These are phyloP conservation scores for Biancaea sappan DNA, from an alignment of 306 rosid genomes.

Conservation along the genomic window DNA sequence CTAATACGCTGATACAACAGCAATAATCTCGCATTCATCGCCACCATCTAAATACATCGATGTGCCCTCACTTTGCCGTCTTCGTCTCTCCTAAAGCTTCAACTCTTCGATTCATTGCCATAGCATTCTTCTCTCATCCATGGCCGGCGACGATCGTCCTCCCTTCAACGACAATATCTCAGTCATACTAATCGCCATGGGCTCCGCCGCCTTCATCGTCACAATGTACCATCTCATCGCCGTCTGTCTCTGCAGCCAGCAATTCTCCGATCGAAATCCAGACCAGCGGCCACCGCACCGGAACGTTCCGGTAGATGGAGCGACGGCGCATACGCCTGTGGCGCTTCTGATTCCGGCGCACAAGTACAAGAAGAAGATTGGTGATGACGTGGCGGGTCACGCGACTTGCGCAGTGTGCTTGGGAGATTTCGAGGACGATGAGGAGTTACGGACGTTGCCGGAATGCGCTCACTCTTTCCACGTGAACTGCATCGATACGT, in stretches of 20 bases:
- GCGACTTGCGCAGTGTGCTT: conserved; percentile 62
- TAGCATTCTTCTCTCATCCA: conserved; percentile 18
- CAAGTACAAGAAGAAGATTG: conserved; percentile 28
- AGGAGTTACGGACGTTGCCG: conserved; percentile 57
- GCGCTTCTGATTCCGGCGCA: conserved; percentile 52
- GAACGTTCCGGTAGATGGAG: background rate
- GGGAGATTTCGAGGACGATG: conserved; percentile 68
- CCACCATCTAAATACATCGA: background rate
- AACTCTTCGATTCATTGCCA: background rate
- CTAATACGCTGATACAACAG: background rate
- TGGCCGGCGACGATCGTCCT: conserved; percentile 12
- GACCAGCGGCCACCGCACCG: background rate
- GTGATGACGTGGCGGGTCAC: background rate
- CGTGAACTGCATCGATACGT: conserved; percentile 62
- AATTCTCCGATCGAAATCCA: background rate
- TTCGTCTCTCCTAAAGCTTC: background rate
- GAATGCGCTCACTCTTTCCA: conserved; percentile 74
- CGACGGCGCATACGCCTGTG: background rate
- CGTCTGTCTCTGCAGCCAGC: conserved; percentile 40
- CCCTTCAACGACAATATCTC: conserved; percentile 7
- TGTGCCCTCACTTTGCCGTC: conserved; percentile 14
- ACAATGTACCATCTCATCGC: conserved; percentile 50
- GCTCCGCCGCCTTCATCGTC: conserved; percentile 51
- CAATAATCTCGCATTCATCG: conserved; percentile 32
- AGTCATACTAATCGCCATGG: conserved; percentile 43